phyloP scores from a whole-genome alignment of 2,329 filamentous ascomycete species.

The Chaetomiaceae sp. region DNA sequence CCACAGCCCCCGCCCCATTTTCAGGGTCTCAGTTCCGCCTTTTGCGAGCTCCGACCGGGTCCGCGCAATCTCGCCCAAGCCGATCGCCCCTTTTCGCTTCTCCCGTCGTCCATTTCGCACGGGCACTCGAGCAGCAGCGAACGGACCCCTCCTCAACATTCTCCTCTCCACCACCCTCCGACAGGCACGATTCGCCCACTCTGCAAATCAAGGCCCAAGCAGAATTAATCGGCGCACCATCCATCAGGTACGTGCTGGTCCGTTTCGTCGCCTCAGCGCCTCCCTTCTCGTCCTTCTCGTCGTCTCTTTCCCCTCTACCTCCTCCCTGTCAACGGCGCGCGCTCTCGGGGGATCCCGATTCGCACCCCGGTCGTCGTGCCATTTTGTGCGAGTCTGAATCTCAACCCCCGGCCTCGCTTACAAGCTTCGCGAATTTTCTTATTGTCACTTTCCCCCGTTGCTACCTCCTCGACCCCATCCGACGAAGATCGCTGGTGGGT shows the following conservation, averaged over 20 bases:
- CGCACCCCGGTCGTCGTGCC: conserved; percentile 6
- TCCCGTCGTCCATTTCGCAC: conserved; percentile 9
- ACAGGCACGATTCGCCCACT: conserved; percentile 1
- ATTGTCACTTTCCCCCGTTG: neutral
- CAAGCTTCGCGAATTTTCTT: conserved; percentile 1
- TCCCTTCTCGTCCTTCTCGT: neutral
- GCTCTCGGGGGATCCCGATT: neutral
- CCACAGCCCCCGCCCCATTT: neutral
- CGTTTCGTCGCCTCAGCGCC: neutral
- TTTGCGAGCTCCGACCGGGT: neutral
- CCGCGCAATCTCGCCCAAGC: neutral
- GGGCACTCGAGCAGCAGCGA: neutral
- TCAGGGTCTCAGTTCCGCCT: neutral
- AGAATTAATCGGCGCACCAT: conserved; percentile 25
- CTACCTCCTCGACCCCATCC: neutral
- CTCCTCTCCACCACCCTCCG: neutral
- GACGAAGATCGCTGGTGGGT: conserved; percentile 15
- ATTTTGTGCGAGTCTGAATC: neutral
- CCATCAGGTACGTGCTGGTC: conserved; percentile 16
- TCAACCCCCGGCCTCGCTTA: conserved; percentile 19
- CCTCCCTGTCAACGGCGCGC: neutral
- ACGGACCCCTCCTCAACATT: conserved; percentile 6
- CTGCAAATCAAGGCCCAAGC: conserved; percentile 7
- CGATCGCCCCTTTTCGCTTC: neutral
- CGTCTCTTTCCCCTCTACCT: neutral